Conservation (phyloP, 1,284 basidiomycete species). For the Papiliotrema flavescens region DNA sequence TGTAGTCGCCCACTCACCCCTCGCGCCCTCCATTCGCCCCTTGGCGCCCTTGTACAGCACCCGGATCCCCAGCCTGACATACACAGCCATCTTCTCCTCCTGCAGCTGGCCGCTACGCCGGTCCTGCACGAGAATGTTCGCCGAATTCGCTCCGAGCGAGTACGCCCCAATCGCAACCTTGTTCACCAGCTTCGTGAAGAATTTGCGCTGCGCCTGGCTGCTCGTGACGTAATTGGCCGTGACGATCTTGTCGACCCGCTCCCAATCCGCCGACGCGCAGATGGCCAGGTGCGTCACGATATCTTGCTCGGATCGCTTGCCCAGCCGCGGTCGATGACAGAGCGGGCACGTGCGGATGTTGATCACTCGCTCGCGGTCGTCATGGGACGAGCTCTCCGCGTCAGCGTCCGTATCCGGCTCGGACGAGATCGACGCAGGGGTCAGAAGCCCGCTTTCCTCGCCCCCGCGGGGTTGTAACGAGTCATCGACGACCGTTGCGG, state of each 20-base stretch:
- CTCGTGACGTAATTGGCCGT: conserved; percentile 96
- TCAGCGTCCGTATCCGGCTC: conserved; percentile 48
- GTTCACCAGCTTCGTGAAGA: conserved; percentile 83
- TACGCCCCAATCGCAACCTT: conserved; percentile 84
- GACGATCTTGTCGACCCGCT: conserved; percentile 77
- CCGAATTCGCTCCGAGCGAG: conserved; percentile 74
- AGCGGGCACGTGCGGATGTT: conserved; percentile 91
- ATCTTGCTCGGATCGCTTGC: conserved; percentile 82
- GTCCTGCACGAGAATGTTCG: conserved; percentile 95
- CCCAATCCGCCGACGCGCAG: conserved; percentile 91
- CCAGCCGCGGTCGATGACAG: conserved; percentile 82
- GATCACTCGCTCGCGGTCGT: conserved; percentile 80
- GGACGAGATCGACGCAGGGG: conserved; percentile 14
- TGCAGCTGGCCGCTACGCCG: conserved; percentile 83
- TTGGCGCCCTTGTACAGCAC: conserved; percentile 90
- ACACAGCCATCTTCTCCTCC: conserved; percentile 87
- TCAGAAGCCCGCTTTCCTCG: conserved; percentile 8
- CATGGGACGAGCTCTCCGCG: conserved; percentile 51
- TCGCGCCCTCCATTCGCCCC: conserved; percentile 81
- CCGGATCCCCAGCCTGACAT: conserved; percentile 87
- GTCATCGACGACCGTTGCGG: conserved; percentile 13
- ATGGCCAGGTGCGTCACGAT: conserved; percentile 91
- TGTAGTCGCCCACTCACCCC: conserved; percentile 62
- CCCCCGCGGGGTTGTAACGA: conserved; percentile 2
- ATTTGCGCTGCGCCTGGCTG: conserved; percentile 93